phyloP scores from a whole-genome alignment of 805 yeast genomes.

The Ogataea populi-albae region DNA sequence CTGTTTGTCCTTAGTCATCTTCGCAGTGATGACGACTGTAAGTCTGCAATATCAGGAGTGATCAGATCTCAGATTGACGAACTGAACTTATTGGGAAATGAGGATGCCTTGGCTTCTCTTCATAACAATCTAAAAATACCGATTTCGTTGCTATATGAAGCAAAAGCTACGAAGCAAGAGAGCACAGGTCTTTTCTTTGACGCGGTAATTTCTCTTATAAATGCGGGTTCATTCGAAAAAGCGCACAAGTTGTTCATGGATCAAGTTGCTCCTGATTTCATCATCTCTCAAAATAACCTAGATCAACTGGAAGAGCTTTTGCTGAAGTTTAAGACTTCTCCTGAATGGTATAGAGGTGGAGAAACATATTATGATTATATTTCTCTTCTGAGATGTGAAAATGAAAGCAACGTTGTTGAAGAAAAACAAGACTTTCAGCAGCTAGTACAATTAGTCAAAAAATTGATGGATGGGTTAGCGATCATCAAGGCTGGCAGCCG shows the following conservation, averaged over 20 bases:
- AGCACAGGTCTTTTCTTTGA: slow-evolving; percentile 49
- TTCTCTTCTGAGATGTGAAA: slow-evolving; percentile 22
- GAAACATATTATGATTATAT: slow-evolving; percentile 55
- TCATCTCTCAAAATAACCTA: slow-evolving; percentile 44
- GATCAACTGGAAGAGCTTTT: slow-evolving; percentile 36
- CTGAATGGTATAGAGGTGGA: slow-evolving; percentile 57
- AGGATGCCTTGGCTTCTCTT: slow-evolving; percentile 35
- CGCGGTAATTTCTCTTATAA: slow-evolving; percentile 59
- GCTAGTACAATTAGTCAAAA: slow-evolving; percentile 30
- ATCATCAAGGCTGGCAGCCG: slow-evolving; percentile 36
- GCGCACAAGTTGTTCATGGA: slow-evolving; percentile 61
- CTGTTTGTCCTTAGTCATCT: slow-evolving; percentile 62
- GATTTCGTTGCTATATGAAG: slow-evolving; percentile 43
- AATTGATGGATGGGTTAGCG: slow-evolving; percentile 46
- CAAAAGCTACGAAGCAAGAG: slow-evolving; percentile 57
- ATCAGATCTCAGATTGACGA: slow-evolving; percentile 35
- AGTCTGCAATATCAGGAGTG: slow-evolving; percentile 37
- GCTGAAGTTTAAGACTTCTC: slow-evolving; percentile 41
- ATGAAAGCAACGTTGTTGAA: slow-evolving; percentile 10
- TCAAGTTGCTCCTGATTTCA: slow-evolving; percentile 69
- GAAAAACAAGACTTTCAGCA: slow-evolving; percentile 5
- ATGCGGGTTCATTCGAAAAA: slow-evolving; percentile 55
- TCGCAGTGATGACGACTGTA: slow-evolving; percentile 43
- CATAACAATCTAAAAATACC: slow-evolving; percentile 47
- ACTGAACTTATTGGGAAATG: slow-evolving; percentile 28